Evolutionary conservation across 345 rosid species (phyloP).

Genomic region (Rhodomyrtus tomentosa): DNA sequence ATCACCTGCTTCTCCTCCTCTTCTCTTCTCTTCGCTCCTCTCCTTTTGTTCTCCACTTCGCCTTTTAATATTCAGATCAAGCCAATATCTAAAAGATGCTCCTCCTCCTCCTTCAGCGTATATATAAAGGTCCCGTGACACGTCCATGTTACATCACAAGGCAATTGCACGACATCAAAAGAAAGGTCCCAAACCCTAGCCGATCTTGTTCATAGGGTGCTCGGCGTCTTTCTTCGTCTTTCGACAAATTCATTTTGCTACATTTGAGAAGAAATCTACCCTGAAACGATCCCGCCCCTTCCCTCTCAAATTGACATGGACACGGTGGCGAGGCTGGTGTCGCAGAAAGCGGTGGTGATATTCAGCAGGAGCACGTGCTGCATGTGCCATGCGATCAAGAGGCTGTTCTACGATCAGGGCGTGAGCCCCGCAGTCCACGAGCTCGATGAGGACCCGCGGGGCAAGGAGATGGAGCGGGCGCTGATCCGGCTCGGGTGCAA

Average conservation of each 20-base stretch:
- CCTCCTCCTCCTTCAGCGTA: background rate
- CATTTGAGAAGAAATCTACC: background rate
- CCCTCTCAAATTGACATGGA: conserved; percentile 11
- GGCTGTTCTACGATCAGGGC: conserved; percentile 25
- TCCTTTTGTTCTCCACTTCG: background rate
- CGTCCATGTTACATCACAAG: background rate
- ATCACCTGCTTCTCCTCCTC: background rate
- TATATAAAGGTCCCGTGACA: background rate
- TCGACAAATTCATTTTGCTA: background rate
- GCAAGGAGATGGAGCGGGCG: conserved; percentile 26
- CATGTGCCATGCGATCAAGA: conserved; percentile 23
- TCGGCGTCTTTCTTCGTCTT: background rate
- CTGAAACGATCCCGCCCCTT: background rate
- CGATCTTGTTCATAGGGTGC: background rate
- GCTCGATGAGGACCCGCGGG: conserved; percentile 24
- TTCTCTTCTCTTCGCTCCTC: background rate
- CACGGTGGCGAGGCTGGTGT: conserved; percentile 16
- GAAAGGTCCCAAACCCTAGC: background rate
- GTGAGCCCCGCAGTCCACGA: conserved; percentile 20
- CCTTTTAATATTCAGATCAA: background rate
- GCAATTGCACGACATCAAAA: background rate
- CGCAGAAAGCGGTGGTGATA: conserved; percentile 25
- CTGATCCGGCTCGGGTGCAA: conserved; percentile 13
- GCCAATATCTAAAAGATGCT: background rate
- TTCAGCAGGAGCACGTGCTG: conserved; percentile 38